Evolutionary conservation across 1,139 yeast species (phyloP).

Genomic region (Kurtzmaniella quercitrusa): DNA sequence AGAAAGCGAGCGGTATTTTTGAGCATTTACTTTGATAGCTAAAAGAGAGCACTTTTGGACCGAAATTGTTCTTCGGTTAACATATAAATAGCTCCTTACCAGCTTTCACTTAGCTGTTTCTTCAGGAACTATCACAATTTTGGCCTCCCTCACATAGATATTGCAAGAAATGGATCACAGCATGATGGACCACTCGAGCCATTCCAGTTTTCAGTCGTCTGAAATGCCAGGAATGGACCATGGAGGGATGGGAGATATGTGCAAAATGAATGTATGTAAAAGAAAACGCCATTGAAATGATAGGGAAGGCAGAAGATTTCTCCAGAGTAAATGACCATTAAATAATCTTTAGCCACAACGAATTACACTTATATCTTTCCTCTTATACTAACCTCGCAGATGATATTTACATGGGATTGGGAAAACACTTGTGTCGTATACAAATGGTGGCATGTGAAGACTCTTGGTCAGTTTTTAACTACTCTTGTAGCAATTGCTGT

Average conservation of each 20-base stretch:
- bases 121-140: too few relatives aligned
- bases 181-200: conserved; percentile 31
- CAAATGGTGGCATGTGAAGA: conserved; percentile 73
- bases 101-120: neutral
- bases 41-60: neutral
- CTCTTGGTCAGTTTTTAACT: conserved; percentile 46
- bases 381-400: conserved; percentile 22
- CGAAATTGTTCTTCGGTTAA: neutral
- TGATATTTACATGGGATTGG: conserved; percentile 84
- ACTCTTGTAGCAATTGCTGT: conserved; percentile 48
- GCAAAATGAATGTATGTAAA: conserved; percentile 53
- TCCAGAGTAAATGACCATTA: too few relatives aligned
- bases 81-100: neutral
- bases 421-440: conserved; percentile 67
- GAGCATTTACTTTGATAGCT: neutral
- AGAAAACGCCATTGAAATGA: too few relatives aligned
- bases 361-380: too few relatives aligned
- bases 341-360: too few relatives aligned
- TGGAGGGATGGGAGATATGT: conserved; percentile 31
- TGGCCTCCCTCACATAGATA: too few relatives aligned
- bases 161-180: neutral
- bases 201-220: conserved; percentile 16
- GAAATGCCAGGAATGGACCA: conserved; percentile 27
- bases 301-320: too few relatives aligned
- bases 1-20: neutral